Evolutionary conservation across 352 stramenopile genomes (phyloP).

Genomic region (Pythium scleroteichum): DNA sequence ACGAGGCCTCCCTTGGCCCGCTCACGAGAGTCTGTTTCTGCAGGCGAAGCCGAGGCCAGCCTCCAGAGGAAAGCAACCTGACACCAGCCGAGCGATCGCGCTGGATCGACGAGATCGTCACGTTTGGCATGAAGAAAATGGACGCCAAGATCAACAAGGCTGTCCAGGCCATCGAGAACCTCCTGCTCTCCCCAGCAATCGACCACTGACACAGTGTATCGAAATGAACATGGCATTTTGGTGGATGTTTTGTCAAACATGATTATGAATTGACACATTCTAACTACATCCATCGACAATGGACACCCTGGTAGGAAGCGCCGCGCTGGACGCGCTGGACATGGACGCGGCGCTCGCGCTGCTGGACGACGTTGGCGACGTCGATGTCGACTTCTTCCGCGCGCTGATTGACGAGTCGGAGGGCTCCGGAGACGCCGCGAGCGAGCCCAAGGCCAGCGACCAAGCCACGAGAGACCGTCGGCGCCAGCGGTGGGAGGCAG

Average conservation of each 20-base stretch:
- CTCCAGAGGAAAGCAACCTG: not conserved
- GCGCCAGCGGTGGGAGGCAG: constrained; percentile 2
- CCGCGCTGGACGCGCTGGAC: not conserved
- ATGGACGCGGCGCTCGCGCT: not conserved
- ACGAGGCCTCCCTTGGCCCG: not conserved
- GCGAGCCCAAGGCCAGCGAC: not conserved
- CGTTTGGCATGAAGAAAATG: not conserved
- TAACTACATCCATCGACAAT: too few species aligned
- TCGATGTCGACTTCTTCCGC: constrained; percentile 3
- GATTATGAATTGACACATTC: too few species aligned
- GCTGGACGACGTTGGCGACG: constrained; percentile 7
- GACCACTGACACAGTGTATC: too few species aligned
- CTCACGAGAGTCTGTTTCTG: not conserved
- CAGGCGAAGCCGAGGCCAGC: not conserved
- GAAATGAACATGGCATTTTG: too few species aligned
- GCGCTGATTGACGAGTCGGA: constrained; percentile 1
- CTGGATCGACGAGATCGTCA: not conserved
- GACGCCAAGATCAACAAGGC: not conserved
- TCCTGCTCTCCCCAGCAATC: not conserved
- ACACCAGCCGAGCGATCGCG: not conserved
- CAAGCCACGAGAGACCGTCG: not conserved
- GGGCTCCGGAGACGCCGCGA: not conserved
- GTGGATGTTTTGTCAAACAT: too few species aligned
- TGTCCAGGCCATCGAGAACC: not conserved
- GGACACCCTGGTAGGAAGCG: too few species aligned